These are phyloP conservation scores for Fusarium equiseti DNA, from an alignment of 2,329 filamentous ascomycete species.

Conservation along the genomic window DNA sequence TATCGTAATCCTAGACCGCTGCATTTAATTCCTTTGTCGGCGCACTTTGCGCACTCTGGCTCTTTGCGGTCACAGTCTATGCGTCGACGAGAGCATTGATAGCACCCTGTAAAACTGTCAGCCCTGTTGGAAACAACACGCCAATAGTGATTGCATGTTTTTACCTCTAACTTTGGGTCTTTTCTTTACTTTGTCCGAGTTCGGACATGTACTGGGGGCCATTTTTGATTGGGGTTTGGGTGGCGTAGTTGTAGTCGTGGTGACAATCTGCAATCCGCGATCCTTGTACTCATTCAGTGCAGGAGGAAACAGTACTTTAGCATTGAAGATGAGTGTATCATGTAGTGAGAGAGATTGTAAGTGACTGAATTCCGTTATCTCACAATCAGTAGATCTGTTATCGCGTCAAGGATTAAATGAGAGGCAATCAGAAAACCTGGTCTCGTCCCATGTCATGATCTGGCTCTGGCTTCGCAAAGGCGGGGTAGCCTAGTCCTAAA, in stretches of 20 bases:
- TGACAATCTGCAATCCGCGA: not conserved
- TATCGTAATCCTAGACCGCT: slow-evolving; percentile 40
- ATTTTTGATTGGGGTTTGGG: not conserved
- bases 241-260: not conserved
- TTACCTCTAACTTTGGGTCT: slow-evolving; percentile 38
- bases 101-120: slow-evolving; percentile 30
- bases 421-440: not conserved
- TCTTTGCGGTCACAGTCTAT: slow-evolving; percentile 44
- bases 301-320: not conserved
- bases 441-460: not conserved
- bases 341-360: too few species aligned
- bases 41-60: slow-evolving; percentile 40
- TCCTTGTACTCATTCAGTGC: not conserved
- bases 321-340: too few species aligned
- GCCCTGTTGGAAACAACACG: fast-evolving
- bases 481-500: slow-evolving; percentile 14
- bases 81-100: slow-evolving; percentile 42
- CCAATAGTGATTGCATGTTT: fast-evolving
- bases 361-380: not conserved
- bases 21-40: slow-evolving; percentile 36
- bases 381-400: not conserved
- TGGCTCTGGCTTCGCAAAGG: slow-evolving; percentile 1
- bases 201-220: not conserved
- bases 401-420: not conserved
- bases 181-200: slow-evolving; percentile 22